Percentiles rank a stretch among this genome's conserved stretches.
Evolutionary conservation across 148 eudicot species (phyloP).

Genomic region (Vaccinium macrocarpon): DNA sequence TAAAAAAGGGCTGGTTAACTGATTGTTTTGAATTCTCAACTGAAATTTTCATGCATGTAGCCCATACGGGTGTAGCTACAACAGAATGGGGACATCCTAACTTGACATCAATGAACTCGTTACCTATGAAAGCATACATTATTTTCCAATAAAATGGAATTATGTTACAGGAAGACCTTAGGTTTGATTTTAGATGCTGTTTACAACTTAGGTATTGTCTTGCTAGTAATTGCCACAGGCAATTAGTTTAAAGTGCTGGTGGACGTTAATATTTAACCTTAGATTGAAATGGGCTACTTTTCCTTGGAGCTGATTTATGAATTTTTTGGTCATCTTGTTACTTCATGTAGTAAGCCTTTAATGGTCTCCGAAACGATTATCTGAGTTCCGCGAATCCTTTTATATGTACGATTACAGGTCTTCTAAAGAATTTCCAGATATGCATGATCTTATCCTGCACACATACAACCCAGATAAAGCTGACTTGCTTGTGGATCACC

Average conservation of each 20-base stretch:
- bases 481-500: conserved; percentile 73
- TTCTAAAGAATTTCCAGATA: conserved; percentile 76
- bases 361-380: conserved; percentile 18
- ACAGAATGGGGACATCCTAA: neutral
- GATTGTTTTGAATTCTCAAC: conserved; percentile 4
- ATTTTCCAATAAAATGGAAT: neutral
- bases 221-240: neutral
- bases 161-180: neutral
- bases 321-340: neutral
- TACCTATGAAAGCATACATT: neutral
- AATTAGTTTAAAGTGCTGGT: neutral
- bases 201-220: neutral
- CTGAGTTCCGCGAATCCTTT: conserved; percentile 45
- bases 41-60: neutral
- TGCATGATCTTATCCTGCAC: conserved; percentile 88
- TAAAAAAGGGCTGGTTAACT: neutral
- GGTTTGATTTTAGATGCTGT: neutral
- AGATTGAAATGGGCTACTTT: neutral
- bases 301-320: neutral
- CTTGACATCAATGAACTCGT: neutral
- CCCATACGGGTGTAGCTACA: neutral
- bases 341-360: neutral
- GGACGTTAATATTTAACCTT: neutral
- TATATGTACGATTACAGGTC: conserved; percentile 83
- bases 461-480: conserved; percentile 70